Base-by-base conservation (phyloP, 768 basidiomycete genomes). In the Mycena metata region DNA sequence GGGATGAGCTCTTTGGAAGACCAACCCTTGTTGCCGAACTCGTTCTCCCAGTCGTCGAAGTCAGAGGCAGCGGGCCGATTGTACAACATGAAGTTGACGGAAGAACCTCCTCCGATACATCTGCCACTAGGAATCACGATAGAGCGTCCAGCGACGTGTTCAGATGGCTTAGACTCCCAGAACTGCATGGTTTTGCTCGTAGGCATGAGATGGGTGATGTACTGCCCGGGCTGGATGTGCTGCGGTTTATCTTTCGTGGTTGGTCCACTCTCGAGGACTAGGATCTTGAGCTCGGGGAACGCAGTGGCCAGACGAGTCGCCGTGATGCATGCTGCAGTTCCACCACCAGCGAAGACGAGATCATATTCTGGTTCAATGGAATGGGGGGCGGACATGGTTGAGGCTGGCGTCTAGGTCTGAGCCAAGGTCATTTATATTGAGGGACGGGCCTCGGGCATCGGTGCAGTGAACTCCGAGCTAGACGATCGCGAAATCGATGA, bases 71-170 rank as follows among this genome's bases (percentile, higher is more conserved):
- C 41, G 11, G 67, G 64, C 1, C 70, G 60, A 17, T 61, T 73
- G 50, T 73, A 73, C 33, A 60, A 60, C 72, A 67, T 45, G 79
- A 81, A 81, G 56, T 85, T 85, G 21, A 85, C 77, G 36, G 78
- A 76, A 0, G 83, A 83, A 0, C 85, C 84, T 1, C 84, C 85
- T 0, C 85, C 85, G 6, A 86, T 68, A 49, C 77, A 79, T 47
- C 78, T 72, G 2, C 82, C 85, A n/a, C 66, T 72, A 0, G 74
- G 76, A 1, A 83, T 70, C 30, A 81, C 43, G 3, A 69, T 33
- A 1, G 72, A 45, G 0, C 85, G 80, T 0, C 80, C 80, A 0
- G 63, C 75, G 5, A 69, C 9, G 35, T 73, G 54, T 5, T 84
- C 75, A 15, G 76, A 74, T 0, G 66, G 60, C 67, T 76, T 80